Conservation (phyloP, 345 rosid genomes). For the Brassica juncea region DNA sequence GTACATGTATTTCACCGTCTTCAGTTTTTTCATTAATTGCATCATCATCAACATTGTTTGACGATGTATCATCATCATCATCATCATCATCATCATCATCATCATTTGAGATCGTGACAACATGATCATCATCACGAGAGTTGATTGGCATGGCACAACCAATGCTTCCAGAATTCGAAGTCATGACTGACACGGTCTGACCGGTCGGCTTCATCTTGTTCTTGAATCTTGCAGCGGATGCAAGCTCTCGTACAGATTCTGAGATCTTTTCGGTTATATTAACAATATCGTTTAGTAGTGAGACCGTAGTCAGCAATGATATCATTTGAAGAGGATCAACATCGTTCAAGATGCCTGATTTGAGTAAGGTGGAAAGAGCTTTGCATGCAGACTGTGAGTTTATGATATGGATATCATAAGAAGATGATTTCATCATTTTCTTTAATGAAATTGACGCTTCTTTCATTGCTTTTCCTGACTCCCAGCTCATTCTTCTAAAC, state of each 20-base stretch:
- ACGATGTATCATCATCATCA: conserved; percentile 16
- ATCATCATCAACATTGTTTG: conserved; percentile 27
- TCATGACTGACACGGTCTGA: conserved; percentile 25
- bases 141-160: conserved; percentile 1
- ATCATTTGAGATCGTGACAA: conserved; percentile 30
- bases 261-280: conserved; percentile 49
- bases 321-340: conserved; percentile 47
- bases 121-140: conserved; percentile 12
- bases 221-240: conserved; percentile 51
- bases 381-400: conserved; percentile 48
- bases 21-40: conserved; percentile 16
- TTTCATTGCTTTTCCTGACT: conserved; percentile 55
- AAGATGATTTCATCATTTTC: conserved; percentile 47
- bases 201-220: conserved; percentile 30
- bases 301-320: conserved; percentile 53
- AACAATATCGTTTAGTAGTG: conserved; percentile 60
- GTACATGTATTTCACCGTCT: conserved; percentile 25
- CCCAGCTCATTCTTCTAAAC: conserved; percentile 54
- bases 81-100: conserved; percentile 26
- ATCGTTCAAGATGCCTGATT: conserved; percentile 47
- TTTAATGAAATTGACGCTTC: conserved; percentile 53
- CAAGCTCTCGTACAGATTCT: conserved; percentile 54
- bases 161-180: conserved; percentile 9
- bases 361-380: conserved; percentile 49
- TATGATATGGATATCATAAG: conserved; percentile 45